A percentile compares a stretch with the other conserved stretches of the same genome.
Conservation (phyloP, 1,284 basidiomycete species). For the Pyrrhoderma noxium region DNA sequence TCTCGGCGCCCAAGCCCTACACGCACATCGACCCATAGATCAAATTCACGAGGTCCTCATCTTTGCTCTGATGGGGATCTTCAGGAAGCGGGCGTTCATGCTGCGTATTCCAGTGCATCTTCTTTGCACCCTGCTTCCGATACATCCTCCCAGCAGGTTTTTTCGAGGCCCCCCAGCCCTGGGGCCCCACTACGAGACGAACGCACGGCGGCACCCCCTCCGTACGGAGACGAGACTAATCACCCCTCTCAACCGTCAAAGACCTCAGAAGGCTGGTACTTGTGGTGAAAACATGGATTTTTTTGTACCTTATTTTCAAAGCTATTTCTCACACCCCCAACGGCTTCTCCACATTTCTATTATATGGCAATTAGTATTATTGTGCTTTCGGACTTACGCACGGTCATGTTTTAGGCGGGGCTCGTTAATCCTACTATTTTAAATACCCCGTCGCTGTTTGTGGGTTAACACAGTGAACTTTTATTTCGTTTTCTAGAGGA, state of each 20-base stretch:
- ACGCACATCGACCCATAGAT: constrained; percentile 13
- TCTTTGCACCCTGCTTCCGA: not conserved
- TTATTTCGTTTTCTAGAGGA: too few species aligned
- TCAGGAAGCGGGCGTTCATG: constrained; percentile 14
- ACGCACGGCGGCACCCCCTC: constrained; percentile 7
- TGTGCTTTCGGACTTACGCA: too few species aligned
- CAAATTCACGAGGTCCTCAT: constrained; percentile 5
- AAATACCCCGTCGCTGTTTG: too few species aligned
- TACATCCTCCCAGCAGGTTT: constrained; percentile 6
- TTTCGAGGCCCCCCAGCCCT: constrained; percentile 12
- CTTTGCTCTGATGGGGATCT: constrained; percentile 8
- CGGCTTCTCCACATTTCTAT: too few species aligned
- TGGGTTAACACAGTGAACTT: too few species aligned
- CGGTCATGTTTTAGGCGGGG: too few species aligned
- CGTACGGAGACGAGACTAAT: constrained; percentile 7
- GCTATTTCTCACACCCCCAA: too few species aligned
- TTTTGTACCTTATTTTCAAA: too few species aligned
- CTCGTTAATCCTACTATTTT: too few species aligned
- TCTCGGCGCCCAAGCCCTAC: constrained; percentile 28
- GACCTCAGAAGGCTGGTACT: constrained; percentile 5
- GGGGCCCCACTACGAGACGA: not conserved
- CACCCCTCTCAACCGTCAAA: constrained; percentile 8
- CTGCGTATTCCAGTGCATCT: constrained; percentile 5
- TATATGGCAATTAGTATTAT: too few species aligned
- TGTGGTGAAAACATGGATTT: too few species aligned